Conservation (phyloP, 495 filamentous ascomycete genomes). For the Penicillium flavigenum region DNA sequence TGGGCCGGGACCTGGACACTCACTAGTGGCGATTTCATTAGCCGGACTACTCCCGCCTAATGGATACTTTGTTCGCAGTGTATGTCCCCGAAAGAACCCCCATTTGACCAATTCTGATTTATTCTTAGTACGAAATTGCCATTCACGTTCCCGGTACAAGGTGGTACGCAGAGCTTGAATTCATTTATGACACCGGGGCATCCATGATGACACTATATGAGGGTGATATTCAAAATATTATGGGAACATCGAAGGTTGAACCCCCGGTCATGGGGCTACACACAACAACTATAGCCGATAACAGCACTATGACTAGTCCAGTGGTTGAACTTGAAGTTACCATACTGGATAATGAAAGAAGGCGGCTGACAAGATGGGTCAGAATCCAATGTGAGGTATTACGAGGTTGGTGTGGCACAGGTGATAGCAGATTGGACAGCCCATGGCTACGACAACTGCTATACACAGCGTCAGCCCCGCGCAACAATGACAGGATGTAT, state of each 20-base stretch:
- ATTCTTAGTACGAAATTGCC: not conserved
- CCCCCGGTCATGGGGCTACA: not conserved
- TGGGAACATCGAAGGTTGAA: not conserved
- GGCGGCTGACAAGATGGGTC: not conserved
- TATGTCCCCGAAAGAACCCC: not conserved
- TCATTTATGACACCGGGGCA: not conserved
- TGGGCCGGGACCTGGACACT: not conserved
- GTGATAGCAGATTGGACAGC: not conserved
- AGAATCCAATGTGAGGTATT: not conserved
- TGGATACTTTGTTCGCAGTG: not conserved
- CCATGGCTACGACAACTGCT: not conserved
- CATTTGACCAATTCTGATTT: not conserved
- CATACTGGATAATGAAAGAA: not conserved
- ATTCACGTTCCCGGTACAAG: not conserved
- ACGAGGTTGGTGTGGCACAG: not conserved
- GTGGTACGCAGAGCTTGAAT: not conserved
- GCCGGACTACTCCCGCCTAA: not conserved
- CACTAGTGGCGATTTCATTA: not conserved
- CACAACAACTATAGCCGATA: not conserved
- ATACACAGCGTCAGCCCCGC: not conserved
- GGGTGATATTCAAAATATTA: not conserved
- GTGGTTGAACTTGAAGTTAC: not conserved
- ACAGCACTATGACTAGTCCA: not conserved
- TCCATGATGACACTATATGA: not conserved
- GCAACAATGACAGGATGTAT: not conserved